Percentiles rank a stretch among this genome's conserved stretches.
Evolutionary conservation across 2,329 filamentous ascomycete genomes (phyloP).

Genomic region (Beauveria bassiana): DNA sequence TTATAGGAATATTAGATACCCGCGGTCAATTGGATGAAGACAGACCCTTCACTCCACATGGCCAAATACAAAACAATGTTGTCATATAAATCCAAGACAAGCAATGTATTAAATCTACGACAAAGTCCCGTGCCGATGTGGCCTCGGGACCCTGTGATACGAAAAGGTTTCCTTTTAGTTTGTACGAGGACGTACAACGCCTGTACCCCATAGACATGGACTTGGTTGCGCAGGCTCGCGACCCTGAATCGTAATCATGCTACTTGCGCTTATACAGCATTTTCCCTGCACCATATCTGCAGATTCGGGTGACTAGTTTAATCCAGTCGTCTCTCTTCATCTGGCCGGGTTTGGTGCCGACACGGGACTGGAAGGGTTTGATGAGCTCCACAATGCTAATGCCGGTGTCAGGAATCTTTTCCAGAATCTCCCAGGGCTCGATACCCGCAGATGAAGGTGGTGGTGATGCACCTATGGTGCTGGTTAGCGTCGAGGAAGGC

Average conservation of each 20-base stretch:
- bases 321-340: conserved; percentile 51
- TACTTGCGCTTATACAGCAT: conserved; percentile 31
- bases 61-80: neutral
- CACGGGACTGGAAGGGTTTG: conserved; percentile 43
- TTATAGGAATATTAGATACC: conserved; percentile 1
- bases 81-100: neutral
- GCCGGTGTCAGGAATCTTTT: conserved; percentile 45
- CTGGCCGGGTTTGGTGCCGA: conserved; percentile 43
- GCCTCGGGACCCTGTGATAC: neutral
- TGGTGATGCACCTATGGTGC: conserved; percentile 24
- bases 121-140: neutral
- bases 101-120: neutral
- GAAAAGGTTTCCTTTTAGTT: too few relatives aligned
- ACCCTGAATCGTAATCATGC: neutral
- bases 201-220: neutral
- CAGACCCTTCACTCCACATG: neutral
- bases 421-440: conserved; percentile 45
- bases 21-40: neutral
- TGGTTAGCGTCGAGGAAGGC: neutral
- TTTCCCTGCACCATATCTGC: conserved; percentile 48
- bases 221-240: neutral
- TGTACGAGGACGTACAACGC: neutral
- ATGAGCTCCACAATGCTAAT: conserved; percentile 48
- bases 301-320: conserved; percentile 47
- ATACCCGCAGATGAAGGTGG: conserved; percentile 30